phyloP scores from a whole-genome alignment of 208 protist species.

The Angomonas deanei region DNA sequence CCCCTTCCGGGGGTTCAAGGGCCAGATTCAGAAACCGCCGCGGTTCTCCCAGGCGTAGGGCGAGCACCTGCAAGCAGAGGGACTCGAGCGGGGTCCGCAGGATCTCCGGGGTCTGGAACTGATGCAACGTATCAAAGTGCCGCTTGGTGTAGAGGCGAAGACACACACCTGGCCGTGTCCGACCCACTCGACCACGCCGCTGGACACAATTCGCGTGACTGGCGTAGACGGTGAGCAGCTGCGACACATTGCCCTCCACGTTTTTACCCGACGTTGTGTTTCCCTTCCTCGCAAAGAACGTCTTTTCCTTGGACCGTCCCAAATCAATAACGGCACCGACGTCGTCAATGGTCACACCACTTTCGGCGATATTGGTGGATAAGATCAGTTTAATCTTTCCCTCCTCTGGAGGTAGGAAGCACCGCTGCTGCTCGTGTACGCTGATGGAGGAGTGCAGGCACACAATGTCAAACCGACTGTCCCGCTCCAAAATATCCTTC shows the following conservation, averaged over 20 bases:
- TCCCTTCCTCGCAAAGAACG: constrained; percentile 71
- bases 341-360: constrained; percentile 99
- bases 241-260: constrained; percentile 40
- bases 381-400: constrained; percentile 95
- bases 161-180: constrained; percentile 90
- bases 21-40: constrained; percentile 62
- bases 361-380: constrained; percentile 99
- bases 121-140: constrained; percentile 71
- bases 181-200: constrained; percentile 91
- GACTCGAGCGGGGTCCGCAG: constrained; percentile 90
- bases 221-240: constrained; percentile 76
- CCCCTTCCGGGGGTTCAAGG: constrained; percentile 61
- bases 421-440: constrained; percentile 94
- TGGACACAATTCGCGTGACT: constrained; percentile 91
- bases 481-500: constrained; percentile 70
- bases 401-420: constrained; percentile 93
- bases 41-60: constrained; percentile 59
- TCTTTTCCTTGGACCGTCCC: constrained; percentile 94
- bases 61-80: constrained; percentile 84
- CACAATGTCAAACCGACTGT: constrained; percentile 65
- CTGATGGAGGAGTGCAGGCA: constrained; percentile 92
- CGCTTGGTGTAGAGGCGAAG: constrained; percentile 90
- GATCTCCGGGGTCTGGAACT: constrained; percentile 94
- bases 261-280: constrained; percentile 20
- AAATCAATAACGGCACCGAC: constrained; percentile 97